Evolutionary conservation across 768 basidiomycete species (phyloP).

Genomic region (Suillus fuscotomentosus): DNA sequence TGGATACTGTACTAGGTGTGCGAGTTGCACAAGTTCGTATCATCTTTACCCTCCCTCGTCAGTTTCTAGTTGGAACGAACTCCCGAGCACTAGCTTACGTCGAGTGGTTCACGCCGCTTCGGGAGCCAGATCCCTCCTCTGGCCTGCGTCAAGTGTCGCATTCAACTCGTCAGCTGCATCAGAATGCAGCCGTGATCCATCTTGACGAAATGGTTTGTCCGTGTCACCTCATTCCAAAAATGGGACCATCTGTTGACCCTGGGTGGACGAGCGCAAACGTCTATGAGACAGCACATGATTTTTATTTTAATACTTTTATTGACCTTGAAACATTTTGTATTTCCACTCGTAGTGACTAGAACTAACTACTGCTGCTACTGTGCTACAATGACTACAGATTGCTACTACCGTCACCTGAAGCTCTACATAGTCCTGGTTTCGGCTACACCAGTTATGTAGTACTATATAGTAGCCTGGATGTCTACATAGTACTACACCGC

Average conservation of each 20-base stretch:
- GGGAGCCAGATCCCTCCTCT: not conserved
- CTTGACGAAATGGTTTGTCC: not conserved
- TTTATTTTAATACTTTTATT: not conserved
- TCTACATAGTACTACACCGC: no score
- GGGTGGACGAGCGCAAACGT: not conserved
- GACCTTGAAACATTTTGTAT: no score
- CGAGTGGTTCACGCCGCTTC: constrained; percentile 22
- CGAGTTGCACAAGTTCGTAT: constrained; percentile 12
- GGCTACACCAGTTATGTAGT: no score
- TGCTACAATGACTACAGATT: no score
- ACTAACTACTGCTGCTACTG: no score
- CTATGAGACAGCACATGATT: not conserved
- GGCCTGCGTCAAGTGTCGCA: not conserved
- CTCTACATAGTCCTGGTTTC: no score
- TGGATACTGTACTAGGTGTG: constrained; percentile 2
- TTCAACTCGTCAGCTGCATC: not conserved
- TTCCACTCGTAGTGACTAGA: no score
- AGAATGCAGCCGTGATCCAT: not conserved
- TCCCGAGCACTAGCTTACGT: constrained; percentile 21
- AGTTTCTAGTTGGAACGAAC: constrained; percentile 2
- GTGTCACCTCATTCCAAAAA: not conserved
- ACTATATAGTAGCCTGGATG: no score
- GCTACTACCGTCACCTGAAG: no score
- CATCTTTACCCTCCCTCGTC: constrained; percentile 12
- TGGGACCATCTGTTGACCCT: not conserved